Percentiles rank a stretch among this genome's conserved stretches.
phyloP scores from a whole-genome alignment of 208 protist species.

The Willaertia magna region DNA sequence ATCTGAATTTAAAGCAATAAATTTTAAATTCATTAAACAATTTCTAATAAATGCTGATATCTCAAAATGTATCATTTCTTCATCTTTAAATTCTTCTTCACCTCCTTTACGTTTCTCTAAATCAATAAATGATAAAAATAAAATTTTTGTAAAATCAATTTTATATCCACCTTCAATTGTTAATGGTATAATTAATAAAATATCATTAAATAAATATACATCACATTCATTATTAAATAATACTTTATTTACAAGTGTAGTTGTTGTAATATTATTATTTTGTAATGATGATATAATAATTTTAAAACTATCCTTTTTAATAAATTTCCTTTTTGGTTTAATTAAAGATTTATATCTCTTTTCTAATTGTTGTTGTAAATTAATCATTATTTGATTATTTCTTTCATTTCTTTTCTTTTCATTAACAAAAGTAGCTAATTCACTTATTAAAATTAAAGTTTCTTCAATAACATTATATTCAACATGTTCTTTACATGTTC shows the following conservation, averaged over 20 bases:
- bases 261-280: too few species aligned
- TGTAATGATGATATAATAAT: not conserved
- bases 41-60: not conserved
- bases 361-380: not conserved
- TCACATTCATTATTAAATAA: not conserved
- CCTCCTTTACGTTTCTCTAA: not conserved
- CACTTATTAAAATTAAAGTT: not conserved
- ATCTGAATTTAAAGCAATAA: not conserved
- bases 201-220: not conserved
- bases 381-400: not conserved
- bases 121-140: not conserved
- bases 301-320: not conserved
- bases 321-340: not conserved
- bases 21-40: not conserved
- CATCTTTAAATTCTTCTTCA: not conserved
- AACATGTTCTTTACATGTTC: slow-evolving; percentile 6
- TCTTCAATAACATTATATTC: slow-evolving; percentile 11
- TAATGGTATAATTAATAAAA: not conserved
- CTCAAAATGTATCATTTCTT: not conserved
- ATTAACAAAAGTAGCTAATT: not conserved
- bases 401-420: slow-evolving; percentile 8
- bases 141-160: not conserved
- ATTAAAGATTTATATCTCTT: not conserved
- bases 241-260: too few species aligned
- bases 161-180: not conserved